A percentile compares a stretch with the other conserved stretches of the same genome.
These are phyloP conservation scores for Scytalidium lignicola DNA, from an alignment of 2,329 filamentous ascomycete genomes.

Conservation along the genomic window DNA sequence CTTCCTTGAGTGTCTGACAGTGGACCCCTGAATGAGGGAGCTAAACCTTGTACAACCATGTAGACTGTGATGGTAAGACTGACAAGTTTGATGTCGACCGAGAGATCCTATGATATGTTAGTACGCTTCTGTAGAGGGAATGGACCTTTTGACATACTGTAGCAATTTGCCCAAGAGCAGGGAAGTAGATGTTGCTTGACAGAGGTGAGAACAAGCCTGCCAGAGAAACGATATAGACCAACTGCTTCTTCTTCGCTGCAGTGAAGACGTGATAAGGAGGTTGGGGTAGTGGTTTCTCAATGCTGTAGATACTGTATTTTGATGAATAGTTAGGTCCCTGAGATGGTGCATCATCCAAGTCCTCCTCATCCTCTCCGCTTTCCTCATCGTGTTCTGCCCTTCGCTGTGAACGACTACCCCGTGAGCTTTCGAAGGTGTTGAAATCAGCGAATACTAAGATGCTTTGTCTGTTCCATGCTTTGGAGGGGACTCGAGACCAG, in stretches of 20 bases:
- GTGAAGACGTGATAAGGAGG: constrained; percentile 29
- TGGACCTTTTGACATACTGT: constrained; percentile 7
- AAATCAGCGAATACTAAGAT: no score
- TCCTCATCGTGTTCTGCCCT: no score
- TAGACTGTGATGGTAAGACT: constrained; percentile 37
- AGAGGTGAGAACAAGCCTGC: constrained; percentile 47
- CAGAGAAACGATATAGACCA: constrained; percentile 41
- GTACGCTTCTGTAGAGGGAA: constrained; percentile 9
- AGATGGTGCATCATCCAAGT: no score
- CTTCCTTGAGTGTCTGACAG: constrained; percentile 41
- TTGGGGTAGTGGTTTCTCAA: no score
- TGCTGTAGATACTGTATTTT: no score
- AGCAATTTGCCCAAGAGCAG: constrained; percentile 33
- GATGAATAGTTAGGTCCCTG: no score
- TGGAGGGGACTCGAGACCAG: no score
- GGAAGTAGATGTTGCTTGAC: constrained; percentile 44
- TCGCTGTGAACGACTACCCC: no score
- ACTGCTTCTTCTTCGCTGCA: constrained; percentile 33
- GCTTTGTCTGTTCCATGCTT: no score
- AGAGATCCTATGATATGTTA: constrained; percentile 14
- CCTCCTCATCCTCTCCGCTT: no score
- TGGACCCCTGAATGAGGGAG: constrained; percentile 39
- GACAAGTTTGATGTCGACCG: constrained; percentile 25
- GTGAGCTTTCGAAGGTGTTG: no score
- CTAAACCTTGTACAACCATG: constrained; percentile 42